A percentile compares a stretch with the other conserved stretches of the same genome.
Evolutionary conservation across 371 early-diverging fungal genomes (phyloP).

Genomic region (Saksenaea vasiformis): DNA sequence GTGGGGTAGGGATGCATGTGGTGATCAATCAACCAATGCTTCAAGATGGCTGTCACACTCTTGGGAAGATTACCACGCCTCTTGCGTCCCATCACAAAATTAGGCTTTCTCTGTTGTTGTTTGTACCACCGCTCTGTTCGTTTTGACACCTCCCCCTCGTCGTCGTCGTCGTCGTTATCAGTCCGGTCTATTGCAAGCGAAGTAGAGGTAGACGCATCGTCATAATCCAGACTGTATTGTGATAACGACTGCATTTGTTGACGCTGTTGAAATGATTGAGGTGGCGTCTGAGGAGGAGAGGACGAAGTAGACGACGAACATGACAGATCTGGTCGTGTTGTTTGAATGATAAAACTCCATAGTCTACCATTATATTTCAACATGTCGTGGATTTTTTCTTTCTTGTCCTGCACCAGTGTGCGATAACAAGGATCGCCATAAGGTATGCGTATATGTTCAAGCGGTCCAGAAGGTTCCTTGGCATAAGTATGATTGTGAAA

Average conservation of each 20-base stretch:
- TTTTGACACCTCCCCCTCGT: neutral
- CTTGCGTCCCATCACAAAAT: slow-evolving; percentile 14
- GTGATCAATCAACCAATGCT: slow-evolving; percentile 70
- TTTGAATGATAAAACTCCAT: slow-evolving; percentile 8
- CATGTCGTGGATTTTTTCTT: slow-evolving; percentile 19
- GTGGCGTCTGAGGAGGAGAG: slow-evolving; percentile 4
- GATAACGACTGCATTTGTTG: slow-evolving; percentile 6
- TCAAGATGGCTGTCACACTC: slow-evolving; percentile 55
- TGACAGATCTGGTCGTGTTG: neutral
- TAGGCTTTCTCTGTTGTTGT: neutral
- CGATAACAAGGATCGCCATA: slow-evolving; percentile 3
- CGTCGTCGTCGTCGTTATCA: neutral
- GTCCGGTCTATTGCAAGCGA: neutral
- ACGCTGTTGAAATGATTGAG: slow-evolving; percentile 3
- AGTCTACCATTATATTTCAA: slow-evolving; percentile 17
- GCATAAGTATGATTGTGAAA: slow-evolving; percentile 19
- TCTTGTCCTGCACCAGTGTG: slow-evolving; percentile 7
- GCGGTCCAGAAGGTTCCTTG: slow-evolving; percentile 5
- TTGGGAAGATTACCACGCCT: slow-evolving; percentile 59
- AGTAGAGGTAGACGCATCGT: neutral
- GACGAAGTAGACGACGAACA: neutral
- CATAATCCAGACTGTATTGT: slow-evolving; percentile 5
- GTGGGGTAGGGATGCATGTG: slow-evolving; percentile 75
- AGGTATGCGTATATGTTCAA: slow-evolving; percentile 1
- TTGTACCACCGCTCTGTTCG: neutral